Conservation (phyloP, 257 asterid species). For the Scutellaria baicalensis region DNA sequence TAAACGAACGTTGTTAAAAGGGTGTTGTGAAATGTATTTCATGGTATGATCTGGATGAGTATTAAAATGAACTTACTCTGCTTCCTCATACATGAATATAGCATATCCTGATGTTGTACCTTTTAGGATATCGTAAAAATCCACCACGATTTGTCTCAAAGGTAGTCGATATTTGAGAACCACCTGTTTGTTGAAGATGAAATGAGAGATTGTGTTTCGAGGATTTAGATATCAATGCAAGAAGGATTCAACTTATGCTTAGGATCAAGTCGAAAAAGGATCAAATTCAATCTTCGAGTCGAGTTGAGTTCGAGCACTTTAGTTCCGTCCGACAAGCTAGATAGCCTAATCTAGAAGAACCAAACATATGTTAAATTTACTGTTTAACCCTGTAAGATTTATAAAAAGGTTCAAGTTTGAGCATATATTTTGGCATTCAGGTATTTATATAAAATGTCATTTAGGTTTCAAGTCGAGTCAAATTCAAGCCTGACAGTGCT, state of each 20-base stretch:
- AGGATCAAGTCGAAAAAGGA: too few species aligned
- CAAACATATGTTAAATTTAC: too few species aligned
- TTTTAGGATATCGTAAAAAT: slow-evolving; percentile 71
- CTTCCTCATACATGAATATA: slow-evolving; percentile 8
- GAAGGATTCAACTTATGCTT: neutral
- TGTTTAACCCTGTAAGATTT: too few species aligned
- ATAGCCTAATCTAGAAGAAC: too few species aligned
- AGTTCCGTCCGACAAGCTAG: too few species aligned
- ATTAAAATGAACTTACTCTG: neutral
- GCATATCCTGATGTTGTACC: slow-evolving; percentile 84
- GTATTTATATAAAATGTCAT: too few species aligned
- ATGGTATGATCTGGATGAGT: neutral
- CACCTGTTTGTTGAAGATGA: slow-evolving; percentile 50
- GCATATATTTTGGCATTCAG: too few species aligned
- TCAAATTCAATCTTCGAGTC: too few species aligned
- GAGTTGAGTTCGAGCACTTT: too few species aligned
- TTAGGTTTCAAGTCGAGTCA: too few species aligned
- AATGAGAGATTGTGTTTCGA: neutral
- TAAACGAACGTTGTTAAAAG: neutral
- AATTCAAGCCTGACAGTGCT: too few species aligned
- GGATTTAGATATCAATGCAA: neutral
- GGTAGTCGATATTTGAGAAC: slow-evolving; percentile 78
- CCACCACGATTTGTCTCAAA: slow-evolving; percentile 79
- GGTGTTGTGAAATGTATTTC: neutral
- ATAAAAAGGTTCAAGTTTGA: too few species aligned